These are phyloP conservation scores for Gigaspora rosea DNA, from an alignment of 192 early-diverging fungal species.

Conservation along the genomic window DNA sequence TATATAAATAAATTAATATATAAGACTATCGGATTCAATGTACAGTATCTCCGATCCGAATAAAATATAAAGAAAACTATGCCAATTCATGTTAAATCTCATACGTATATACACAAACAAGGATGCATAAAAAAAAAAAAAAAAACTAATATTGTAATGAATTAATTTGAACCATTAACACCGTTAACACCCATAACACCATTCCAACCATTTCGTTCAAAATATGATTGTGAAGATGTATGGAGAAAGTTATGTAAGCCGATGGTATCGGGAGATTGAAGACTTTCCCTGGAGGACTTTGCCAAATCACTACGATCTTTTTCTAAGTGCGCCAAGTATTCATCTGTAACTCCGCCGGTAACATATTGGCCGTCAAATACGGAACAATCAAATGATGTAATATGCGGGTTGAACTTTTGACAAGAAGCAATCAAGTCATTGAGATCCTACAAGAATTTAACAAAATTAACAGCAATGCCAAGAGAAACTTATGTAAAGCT, in stretches of 20 bases:
- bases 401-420: slow-evolving; percentile 79
- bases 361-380: slow-evolving; percentile 97
- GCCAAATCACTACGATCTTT: slow-evolving; percentile 50
- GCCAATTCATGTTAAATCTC: too few relatives aligned
- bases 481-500: not conserved
- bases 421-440: slow-evolving; percentile 85
- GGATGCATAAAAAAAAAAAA: too few relatives aligned
- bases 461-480: not conserved
- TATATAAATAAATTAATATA: too few relatives aligned
- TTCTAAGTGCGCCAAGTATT: slow-evolving; percentile 67
- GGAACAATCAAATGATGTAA: slow-evolving; percentile 90
- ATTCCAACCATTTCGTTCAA: too few relatives aligned
- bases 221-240: too few relatives aligned
- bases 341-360: slow-evolving; percentile 72
- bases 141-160: too few relatives aligned
- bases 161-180: too few relatives aligned
- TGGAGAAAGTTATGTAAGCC: slow-evolving; percentile 24
- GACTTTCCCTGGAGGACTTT: slow-evolving; percentile 38
- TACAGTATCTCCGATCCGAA: too few relatives aligned
- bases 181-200: too few relatives aligned
- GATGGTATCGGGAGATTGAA: slow-evolving; percentile 39
- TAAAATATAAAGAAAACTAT: too few relatives aligned
- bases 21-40: too few relatives aligned
- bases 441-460: slow-evolving; percentile 53
- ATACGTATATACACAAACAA: too few relatives aligned